These are phyloP conservation scores for Carnegiea gigantea DNA, from an alignment of 179 eudicot genomes.

Conservation along the genomic window DNA sequence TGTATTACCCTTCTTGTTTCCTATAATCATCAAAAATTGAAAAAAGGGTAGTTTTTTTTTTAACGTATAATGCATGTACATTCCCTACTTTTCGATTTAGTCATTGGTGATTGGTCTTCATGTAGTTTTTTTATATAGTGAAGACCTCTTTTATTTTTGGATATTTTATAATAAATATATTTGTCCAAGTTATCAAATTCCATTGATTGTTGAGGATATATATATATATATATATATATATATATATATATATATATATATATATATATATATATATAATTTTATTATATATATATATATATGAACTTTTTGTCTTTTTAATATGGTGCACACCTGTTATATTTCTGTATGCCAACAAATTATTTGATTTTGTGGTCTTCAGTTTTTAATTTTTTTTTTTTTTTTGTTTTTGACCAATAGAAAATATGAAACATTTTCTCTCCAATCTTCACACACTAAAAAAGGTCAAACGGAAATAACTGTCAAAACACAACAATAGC, in stretches of 20 bases:
- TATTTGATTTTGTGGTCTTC: background rate
- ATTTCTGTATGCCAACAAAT: background rate
- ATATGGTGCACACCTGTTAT: constrained; percentile 10
- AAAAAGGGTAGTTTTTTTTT: too few relatives aligned
- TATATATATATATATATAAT: too few relatives aligned
- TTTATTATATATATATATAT: too few relatives aligned
- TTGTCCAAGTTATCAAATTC: background rate
- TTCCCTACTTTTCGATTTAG: background rate
- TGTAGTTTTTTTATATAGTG: background rate
- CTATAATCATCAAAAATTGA: too few relatives aligned
- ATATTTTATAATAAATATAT: background rate
- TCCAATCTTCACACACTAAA: constrained; percentile 14
- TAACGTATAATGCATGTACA: background rate
- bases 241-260: too few relatives aligned
- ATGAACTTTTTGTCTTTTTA: background rate
- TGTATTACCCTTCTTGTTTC: background rate
- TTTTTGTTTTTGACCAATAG: background rate
- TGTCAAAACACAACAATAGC: constrained; percentile 26
- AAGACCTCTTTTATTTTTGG: background rate
- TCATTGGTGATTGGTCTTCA: background rate
- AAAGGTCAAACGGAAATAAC: constrained; percentile 24
- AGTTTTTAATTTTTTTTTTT: background rate
- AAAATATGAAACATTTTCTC: background rate
- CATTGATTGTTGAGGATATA: background rate
- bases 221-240: too few relatives aligned